Conservation (phyloP, 148 eudicot genomes). For the Agrostemma githago region DNA sequence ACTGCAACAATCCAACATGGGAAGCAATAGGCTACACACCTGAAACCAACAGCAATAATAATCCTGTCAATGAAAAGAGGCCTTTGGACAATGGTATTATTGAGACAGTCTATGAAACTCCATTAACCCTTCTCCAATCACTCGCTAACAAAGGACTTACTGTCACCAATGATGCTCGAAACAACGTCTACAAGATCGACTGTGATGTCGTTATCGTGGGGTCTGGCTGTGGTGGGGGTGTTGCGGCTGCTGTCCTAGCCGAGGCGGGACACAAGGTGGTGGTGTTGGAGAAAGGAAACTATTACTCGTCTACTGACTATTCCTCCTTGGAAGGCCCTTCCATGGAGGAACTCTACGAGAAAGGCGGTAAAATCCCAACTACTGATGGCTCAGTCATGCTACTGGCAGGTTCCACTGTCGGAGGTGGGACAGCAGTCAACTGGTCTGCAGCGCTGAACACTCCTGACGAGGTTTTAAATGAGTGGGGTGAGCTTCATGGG, state of each 20-base stretch:
- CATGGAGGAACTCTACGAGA: constrained; percentile 38
- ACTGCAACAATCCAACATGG: constrained; percentile 51
- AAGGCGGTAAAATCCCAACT: constrained; percentile 45
- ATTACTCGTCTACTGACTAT: constrained; percentile 45
- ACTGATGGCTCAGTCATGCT: constrained; percentile 43
- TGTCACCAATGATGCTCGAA: constrained; percentile 30
- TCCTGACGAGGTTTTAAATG: constrained; percentile 40
- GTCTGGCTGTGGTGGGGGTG: constrained; percentile 70
- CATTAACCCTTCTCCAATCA: constrained; percentile 31
- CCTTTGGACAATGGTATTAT: constrained; percentile 53
- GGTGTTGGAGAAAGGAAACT: constrained; percentile 63
- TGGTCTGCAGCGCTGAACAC: constrained; percentile 65
- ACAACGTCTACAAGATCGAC: constrained; percentile 33
- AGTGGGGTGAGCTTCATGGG: constrained; percentile 45
- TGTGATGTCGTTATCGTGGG: constrained; percentile 65
- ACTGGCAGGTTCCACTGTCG: constrained; percentile 55
- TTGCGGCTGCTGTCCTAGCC: constrained; percentile 62
- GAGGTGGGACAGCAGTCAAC: constrained; percentile 62
- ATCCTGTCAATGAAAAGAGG: constrained; percentile 23
- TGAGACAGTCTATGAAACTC: constrained; percentile 40
- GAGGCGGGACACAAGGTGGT: constrained; percentile 52
- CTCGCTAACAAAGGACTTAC: constrained; percentile 42
- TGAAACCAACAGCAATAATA: constrained; percentile 17
- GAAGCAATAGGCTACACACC: constrained; percentile 54
- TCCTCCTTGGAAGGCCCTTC: constrained; percentile 58